Conservation (phyloP, 1,284 basidiomycete genomes). For the Gymnopus androsaceus region DNA sequence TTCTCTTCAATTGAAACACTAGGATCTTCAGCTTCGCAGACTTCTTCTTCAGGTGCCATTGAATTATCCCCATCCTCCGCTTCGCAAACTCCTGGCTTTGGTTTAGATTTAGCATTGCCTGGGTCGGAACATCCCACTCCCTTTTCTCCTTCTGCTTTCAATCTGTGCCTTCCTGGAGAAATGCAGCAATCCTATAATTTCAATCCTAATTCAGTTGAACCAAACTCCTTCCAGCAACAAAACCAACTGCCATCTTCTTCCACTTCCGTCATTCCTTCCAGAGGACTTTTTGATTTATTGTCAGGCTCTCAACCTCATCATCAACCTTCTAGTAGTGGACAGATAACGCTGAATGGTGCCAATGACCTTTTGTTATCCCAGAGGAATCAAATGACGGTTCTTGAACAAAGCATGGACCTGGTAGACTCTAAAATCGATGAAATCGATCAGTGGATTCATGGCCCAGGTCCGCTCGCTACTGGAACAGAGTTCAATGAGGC, state of each 20-base stretch:
- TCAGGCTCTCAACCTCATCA: slow-evolving; percentile 15
- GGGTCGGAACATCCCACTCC: slow-evolving; percentile 8
- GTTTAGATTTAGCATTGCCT: slow-evolving; percentile 12
- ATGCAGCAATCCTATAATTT: too few species aligned
- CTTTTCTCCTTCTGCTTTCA: too few species aligned
- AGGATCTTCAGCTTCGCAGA: slow-evolving; percentile 31
- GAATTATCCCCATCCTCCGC: slow-evolving; percentile 13
- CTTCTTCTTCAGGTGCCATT: slow-evolving; percentile 23
- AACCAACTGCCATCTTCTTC: too few species aligned
- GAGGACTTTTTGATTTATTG: slow-evolving; percentile 10
- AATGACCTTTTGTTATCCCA: slow-evolving; percentile 46
- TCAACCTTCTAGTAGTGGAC: too few species aligned
- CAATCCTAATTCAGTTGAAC: too few species aligned
- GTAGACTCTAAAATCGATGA: slow-evolving; percentile 75
- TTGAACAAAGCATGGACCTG: slow-evolving; percentile 73
- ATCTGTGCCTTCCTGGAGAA: too few species aligned
- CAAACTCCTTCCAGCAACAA: too few species aligned
- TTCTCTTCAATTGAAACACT: slow-evolving; percentile 41
- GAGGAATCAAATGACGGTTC: slow-evolving; percentile 65
- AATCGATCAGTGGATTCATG: slow-evolving; percentile 74
- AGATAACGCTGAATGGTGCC: slow-evolving; percentile 1
- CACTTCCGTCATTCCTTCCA: too few species aligned
- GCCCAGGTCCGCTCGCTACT: slow-evolving; percentile 53
- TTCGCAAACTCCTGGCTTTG: slow-evolving; percentile 3
- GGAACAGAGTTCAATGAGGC: slow-evolving; percentile 20